Base-by-base conservation (phyloP, 192 early-diverging fungal species). In the Coemansia sp. region DNA sequence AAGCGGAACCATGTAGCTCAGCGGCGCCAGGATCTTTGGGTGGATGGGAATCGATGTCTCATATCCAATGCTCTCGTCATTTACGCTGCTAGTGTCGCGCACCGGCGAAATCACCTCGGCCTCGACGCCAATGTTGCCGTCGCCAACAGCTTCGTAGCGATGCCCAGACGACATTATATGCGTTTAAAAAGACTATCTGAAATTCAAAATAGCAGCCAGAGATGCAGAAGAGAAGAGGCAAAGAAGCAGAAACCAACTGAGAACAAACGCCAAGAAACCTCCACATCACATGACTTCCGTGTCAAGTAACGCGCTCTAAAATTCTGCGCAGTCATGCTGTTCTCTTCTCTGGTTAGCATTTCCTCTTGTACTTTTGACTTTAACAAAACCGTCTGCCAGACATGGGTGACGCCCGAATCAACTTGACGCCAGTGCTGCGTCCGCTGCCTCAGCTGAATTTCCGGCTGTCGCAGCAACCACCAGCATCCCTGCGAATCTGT, bases 1-100 rank as follows among this genome's bases (percentile, higher is more conserved):
- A 34, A 73, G 40, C 21, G 68, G 68, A 20, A 79, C 25, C 4
- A 79, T 26, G 51, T 79, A 79, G 68, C 71, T 60, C 17, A 79
- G 77, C 26, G 77, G 77, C 20, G 77, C 77, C 51, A 79, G 68
- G 50, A 79, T 72, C 59, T 71, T 68, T 64, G 75, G 75, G 56
- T 78, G 75, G 20, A 78, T 60, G 0, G 75, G 75, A 17, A 78
- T 72, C 12, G 70, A 66, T 5, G 75, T 78, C 50, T 78, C 75
- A 56, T 78, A 78, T 18, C 75, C 75, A 20, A 78, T 62, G 63
- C 75, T 72, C 52, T 71, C 70, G 67, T 72, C 67, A 46, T 49
- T 56, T 24, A 37, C 67, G 51, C 51, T 60, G 58, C 63, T 50
- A 23, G 49, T 28, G 42, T 68, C 66, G 44, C 66, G 58, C 11